These are phyloP conservation scores for Polyporus arcularius DNA, from an alignment of 768 basidiomycete species.

Conservation along the genomic window DNA sequence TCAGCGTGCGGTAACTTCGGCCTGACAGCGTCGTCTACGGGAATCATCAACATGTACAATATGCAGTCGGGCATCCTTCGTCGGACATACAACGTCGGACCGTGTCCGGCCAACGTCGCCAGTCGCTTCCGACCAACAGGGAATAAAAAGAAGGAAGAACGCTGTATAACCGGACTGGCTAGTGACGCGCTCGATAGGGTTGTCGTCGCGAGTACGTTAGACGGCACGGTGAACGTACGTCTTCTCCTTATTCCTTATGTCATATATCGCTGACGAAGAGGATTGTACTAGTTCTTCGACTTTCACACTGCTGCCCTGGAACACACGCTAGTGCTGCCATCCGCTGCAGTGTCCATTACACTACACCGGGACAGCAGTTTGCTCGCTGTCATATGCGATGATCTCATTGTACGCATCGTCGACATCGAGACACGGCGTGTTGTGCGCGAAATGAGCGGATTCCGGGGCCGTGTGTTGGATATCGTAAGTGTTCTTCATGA, in stretches of 20 bases:
- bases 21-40: constrained; percentile 78
- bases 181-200: constrained; percentile 82
- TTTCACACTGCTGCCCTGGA: constrained; percentile 85
- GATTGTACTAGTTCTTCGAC: constrained; percentile 80
- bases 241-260: neutral
- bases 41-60: constrained; percentile 89
- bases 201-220: constrained; percentile 82
- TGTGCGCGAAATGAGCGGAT: constrained; percentile 88
- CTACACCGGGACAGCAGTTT: constrained; percentile 87
- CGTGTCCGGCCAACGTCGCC: constrained; percentile 56
- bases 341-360: constrained; percentile 66
- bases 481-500: constrained; percentile 53
- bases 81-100: constrained; percentile 71
- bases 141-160: constrained; percentile 42
- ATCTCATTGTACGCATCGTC: constrained; percentile 79
- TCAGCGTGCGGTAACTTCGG: constrained; percentile 97
- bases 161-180: constrained; percentile 79
- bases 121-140: constrained; percentile 39
- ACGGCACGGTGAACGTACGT: constrained; percentile 87
- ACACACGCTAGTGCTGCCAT: constrained; percentile 64
- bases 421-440: constrained; percentile 89
- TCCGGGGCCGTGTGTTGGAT: constrained; percentile 84
- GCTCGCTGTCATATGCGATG: constrained; percentile 83
- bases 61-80: constrained; percentile 92
- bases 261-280: neutral